Base-by-base conservation (phyloP, 1,284 basidiomycete genomes). In the Irpex sp. region DNA sequence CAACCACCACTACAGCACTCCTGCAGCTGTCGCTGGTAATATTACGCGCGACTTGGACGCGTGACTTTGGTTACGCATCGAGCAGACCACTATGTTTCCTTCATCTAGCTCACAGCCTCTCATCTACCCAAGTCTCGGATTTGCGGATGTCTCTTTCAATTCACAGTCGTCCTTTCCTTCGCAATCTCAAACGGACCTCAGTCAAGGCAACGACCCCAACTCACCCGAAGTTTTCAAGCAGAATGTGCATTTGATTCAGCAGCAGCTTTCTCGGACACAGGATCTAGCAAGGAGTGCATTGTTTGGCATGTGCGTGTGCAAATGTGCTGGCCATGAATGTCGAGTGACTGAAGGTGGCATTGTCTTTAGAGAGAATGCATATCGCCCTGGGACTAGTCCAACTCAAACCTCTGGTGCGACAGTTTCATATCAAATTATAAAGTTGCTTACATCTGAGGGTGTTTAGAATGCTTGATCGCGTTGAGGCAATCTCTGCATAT, bases 151-250 rank as follows among this genome's bases (percentile, higher is more conserved):
- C 35, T 39, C 61, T 6, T 64, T 62, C 54, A 58, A 51, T 10
- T 62, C 45, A 4, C 65, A 62, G 35, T 35, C 51, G 5, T 58
- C 49, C 53, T 45, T 21, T 37, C 51, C 55, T n/a, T 23, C 35
- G n/a, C 14, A 58, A 16, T 48, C 58, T 8, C 56, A 54, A 8
- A 36, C 58, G n/a, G 56, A 57, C 19, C 23, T 23, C 23, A 23
- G 23, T 23, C 23, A 23, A 23, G 49, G 35, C 12, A 18, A 52
- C 23, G 84, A 85, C 62, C 78, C 76, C 7, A 84, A 82, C 66
- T 82, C 83, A 21, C 80, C 81, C 1, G 80, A 80, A 45, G 65
- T 77, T 12, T 85, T 87, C 75, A 82, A 80, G 63, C 78, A 81
- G 53, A 85, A 83, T 68, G 73, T 85, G 6, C 76, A 77, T 56